Conservation (phyloP, 2,329 filamentous ascomycete species). For the Cordyceps javanica region DNA sequence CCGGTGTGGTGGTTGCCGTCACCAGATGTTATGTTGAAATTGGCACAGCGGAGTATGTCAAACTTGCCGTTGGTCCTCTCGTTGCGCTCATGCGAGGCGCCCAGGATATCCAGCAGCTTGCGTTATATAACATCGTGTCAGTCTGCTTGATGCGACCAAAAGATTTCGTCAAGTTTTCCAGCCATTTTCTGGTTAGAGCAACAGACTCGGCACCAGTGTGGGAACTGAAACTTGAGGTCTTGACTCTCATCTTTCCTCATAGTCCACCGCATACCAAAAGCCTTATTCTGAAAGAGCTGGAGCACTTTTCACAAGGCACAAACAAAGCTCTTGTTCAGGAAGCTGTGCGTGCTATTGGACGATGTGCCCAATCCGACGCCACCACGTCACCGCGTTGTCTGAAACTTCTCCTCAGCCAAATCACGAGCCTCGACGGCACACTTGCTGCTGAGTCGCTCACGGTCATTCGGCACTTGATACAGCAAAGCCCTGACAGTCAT, state of each 20-base stretch:
- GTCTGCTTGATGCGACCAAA: constrained; percentile 71
- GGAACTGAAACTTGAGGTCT: constrained; percentile 84
- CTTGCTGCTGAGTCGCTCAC: constrained; percentile 90
- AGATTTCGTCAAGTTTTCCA: constrained; percentile 81
- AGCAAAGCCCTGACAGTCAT: constrained; percentile 78
- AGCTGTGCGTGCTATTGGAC: constrained; percentile 85
- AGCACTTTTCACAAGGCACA: constrained; percentile 75
- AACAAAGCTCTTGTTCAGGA: constrained; percentile 78
- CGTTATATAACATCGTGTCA: constrained; percentile 91
- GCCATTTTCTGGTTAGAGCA: constrained; percentile 80
- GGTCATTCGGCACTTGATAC: constrained; percentile 91
- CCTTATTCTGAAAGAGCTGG: constrained; percentile 83
- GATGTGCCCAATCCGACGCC: constrained; percentile 77
- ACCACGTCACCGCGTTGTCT: constrained; percentile 72
- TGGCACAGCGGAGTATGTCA: constrained; percentile 70
- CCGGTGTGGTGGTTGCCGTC: constrained; percentile 85
- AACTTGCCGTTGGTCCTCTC: constrained; percentile 72
- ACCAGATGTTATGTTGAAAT: constrained; percentile 79
- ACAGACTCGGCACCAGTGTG: constrained; percentile 77
- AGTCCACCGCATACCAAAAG: constrained; percentile 70
- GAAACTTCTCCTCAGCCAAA: constrained; percentile 75
- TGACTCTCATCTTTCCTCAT: constrained; percentile 87
- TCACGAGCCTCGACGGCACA: constrained; percentile 79
- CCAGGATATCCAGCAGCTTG: constrained; percentile 82
- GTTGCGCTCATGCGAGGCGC: constrained; percentile 79